A percentile compares a stretch with the other conserved stretches of the same genome.
phyloP scores from a whole-genome alignment of 164 flowering plant species.

The Tetracentron sinense region DNA sequence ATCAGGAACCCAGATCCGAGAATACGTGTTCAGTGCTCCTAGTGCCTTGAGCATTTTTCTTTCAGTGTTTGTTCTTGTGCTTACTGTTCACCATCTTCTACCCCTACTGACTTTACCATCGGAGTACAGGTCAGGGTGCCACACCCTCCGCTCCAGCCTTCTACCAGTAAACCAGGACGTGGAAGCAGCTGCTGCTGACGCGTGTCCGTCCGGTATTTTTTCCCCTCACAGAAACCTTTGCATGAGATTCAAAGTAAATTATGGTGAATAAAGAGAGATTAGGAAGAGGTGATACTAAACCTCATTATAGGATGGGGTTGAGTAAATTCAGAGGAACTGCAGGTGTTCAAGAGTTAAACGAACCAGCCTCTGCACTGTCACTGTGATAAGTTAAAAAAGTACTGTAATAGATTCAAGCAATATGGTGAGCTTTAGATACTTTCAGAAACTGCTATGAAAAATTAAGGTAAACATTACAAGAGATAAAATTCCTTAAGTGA shows the following conservation, averaged over 20 bases:
- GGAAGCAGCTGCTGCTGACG: too few relatives aligned
- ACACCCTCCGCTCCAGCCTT: too few relatives aligned
- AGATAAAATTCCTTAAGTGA: neutral
- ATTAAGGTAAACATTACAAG: neutral
- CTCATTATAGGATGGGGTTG: slow-evolving; percentile 26
- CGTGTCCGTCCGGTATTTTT: too few relatives aligned
- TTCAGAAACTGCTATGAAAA: neutral
- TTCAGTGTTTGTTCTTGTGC: too few relatives aligned
- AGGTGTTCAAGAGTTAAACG: slow-evolving; percentile 70
- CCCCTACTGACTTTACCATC: too few relatives aligned
- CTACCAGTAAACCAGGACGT: too few relatives aligned
- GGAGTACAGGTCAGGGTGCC: too few relatives aligned
- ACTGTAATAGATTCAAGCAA: slow-evolving; percentile 5
- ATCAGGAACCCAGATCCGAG: too few relatives aligned
- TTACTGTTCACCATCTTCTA: too few relatives aligned
- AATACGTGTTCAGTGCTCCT: too few relatives aligned
- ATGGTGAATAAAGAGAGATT: neutral
- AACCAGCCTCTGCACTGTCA: slow-evolving; percentile 78
- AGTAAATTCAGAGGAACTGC: slow-evolving; percentile 41
- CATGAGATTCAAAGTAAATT: neutral
- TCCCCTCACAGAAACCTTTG: too few relatives aligned
- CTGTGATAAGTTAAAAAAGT: slow-evolving; percentile 22
- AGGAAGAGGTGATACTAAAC: neutral
- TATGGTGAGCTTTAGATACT: neutral
- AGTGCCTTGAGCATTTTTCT: too few relatives aligned